Percentiles rank a stretch among this genome's conserved stretches.
Conservation (phyloP, 257 asterid genomes). For the Coffea eugenioides region DNA sequence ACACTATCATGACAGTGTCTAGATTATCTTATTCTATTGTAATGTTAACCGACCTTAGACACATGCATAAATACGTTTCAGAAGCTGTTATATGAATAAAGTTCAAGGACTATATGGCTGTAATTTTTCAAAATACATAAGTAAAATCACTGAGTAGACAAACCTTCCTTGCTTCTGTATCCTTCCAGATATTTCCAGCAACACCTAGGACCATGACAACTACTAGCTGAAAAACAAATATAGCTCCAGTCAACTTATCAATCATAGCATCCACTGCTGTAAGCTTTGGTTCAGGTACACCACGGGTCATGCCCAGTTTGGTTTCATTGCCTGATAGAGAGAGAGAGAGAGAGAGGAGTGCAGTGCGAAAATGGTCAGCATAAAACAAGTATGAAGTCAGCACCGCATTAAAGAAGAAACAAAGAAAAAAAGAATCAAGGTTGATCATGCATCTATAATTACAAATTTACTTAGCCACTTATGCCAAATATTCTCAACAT, state of each 20-base stretch:
- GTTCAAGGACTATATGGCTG: background rate
- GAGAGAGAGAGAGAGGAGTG: background rate
- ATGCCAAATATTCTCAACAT: background rate
- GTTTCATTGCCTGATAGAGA: conserved; percentile 79
- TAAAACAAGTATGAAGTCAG: background rate
- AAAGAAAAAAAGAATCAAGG: background rate
- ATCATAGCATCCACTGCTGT: conserved; percentile 99
- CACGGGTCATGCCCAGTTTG: conserved; percentile 98
- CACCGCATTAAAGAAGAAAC: background rate
- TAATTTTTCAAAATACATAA: background rate
- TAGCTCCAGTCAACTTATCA: conserved; percentile 98
- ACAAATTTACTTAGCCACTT: background rate
- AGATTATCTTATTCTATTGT: too few relatives aligned
- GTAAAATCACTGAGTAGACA: conserved; percentile 13
- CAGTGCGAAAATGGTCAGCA: background rate
- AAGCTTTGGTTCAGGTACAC: conserved; percentile 97
- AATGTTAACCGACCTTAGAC: background rate
- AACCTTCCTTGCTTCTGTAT: conserved; percentile 93
- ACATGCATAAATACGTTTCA: background rate
- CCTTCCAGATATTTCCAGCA: conserved; percentile 98
- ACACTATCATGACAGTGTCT: too few relatives aligned
- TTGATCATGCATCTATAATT: too few relatives aligned
- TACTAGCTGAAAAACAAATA: conserved; percentile 91
- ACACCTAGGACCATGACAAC: conserved; percentile 95
- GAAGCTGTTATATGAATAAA: background rate